Percentiles rank a stretch among this genome's conserved stretches.
Conservation (phyloP, 306 rosid genomes). For the Quercus wislizeni region DNA sequence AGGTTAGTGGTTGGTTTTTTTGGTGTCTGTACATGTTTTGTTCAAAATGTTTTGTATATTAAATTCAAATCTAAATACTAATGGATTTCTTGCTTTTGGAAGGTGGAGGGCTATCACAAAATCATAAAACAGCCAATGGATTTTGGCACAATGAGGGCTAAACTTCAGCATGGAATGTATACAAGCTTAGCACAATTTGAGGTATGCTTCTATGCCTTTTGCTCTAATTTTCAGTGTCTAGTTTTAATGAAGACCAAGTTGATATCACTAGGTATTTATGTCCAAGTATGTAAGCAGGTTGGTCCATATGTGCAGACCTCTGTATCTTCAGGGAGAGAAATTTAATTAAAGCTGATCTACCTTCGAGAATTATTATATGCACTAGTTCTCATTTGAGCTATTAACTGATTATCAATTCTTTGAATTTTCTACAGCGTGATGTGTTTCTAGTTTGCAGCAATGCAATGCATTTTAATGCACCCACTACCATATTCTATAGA, state of each 20-base stretch:
- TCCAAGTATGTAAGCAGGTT: no score
- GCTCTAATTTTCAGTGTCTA: no score
- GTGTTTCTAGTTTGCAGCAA: slow-evolving; percentile 21
- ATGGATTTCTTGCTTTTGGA: neutral
- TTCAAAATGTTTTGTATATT: neutral
- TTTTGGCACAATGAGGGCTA: slow-evolving; percentile 41
- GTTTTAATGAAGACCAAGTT: no score
- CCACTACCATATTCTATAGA: slow-evolving; percentile 24
- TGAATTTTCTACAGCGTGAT: slow-evolving; percentile 26
- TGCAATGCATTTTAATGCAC: slow-evolving; percentile 36
- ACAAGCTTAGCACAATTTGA: slow-evolving; percentile 34
- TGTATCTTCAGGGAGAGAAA: neutral
- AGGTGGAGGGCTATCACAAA: slow-evolving; percentile 29
- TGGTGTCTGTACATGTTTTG: neutral
- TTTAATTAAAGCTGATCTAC: neutral
- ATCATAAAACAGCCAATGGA: slow-evolving; percentile 45
- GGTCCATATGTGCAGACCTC: no score
- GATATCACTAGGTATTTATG: no score
- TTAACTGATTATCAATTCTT: neutral
- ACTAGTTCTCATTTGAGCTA: neutral
- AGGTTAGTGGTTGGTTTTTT: slow-evolving; percentile 21
- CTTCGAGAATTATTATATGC: no score
- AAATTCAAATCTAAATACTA: neutral
- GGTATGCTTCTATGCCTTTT: slow-evolving; percentile 19
- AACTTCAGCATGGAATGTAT: slow-evolving; percentile 32